Conservation (phyloP, 768 basidiomycete genomes). For the Russula emetica region DNA sequence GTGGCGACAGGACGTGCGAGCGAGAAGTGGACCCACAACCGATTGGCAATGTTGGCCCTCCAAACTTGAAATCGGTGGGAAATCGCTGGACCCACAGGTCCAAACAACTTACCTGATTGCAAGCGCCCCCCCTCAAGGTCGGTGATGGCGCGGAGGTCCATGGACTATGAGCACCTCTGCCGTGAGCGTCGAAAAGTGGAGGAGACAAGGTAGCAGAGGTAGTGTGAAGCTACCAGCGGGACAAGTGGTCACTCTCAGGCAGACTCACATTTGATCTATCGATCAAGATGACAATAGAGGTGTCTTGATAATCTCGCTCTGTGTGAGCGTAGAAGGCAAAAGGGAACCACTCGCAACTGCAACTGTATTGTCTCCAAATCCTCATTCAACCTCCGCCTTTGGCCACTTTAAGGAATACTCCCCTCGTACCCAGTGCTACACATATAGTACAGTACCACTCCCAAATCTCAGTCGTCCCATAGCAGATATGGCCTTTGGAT, state of each 20-base stretch:
- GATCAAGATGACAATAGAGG: constrained; percentile 6
- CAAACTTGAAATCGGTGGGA: constrained; percentile 14
- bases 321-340: constrained; percentile 3
- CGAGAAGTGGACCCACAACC: constrained; percentile 24
- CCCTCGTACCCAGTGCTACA: background rate
- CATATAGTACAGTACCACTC: background rate
- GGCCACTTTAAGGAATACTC: background rate
- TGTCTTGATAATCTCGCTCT: constrained; percentile 10
- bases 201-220: background rate
- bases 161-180: constrained; percentile 1
- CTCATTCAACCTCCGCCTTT: constrained; percentile 15
- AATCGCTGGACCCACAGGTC: constrained; percentile 25
- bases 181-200: background rate
- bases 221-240: background rate
- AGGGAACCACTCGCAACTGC: background rate
- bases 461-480: constrained; percentile 32
- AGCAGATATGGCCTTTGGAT: constrained; percentile 52
- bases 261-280: constrained; percentile 9
- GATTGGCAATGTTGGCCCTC: constrained; percentile 14
- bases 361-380: constrained; percentile 1
- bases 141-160: constrained; percentile 24
- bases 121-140: constrained; percentile 20
- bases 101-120: constrained; percentile 26
- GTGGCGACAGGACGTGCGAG: background rate
- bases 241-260: constrained; percentile 3